Conservation (phyloP, 257 asterid species). For the Agastache rugosa region DNA sequence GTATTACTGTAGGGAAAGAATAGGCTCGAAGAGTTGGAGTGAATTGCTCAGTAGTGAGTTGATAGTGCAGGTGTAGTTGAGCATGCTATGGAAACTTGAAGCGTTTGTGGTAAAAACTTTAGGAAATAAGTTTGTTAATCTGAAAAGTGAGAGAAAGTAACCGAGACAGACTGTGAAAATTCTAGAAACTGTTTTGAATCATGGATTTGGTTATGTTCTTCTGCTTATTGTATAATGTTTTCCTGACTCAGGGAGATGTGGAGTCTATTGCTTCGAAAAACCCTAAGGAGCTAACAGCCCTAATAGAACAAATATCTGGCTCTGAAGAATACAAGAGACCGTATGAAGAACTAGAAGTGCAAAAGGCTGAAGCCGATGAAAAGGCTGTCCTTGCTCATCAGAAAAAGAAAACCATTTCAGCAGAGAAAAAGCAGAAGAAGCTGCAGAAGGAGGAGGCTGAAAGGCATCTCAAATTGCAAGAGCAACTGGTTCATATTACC, state of each 20-base stretch:
- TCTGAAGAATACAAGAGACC: slow-evolving; percentile 86
- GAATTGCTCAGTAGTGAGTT: slow-evolving; percentile 24
- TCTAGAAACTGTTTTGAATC: slow-evolving; percentile 11
- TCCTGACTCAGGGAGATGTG: slow-evolving; percentile 82
- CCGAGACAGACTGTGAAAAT: background rate
- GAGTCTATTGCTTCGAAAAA: slow-evolving; percentile 96
- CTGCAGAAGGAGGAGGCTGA: slow-evolving; percentile 98
- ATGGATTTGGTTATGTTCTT: slow-evolving; percentile 25
- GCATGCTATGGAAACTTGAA: slow-evolving; percentile 3
- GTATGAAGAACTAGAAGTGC: slow-evolving; percentile 85
- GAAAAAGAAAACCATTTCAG: slow-evolving; percentile 79
- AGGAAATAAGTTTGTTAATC: slow-evolving; percentile 13
- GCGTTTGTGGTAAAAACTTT: background rate
- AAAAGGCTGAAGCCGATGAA: slow-evolving; percentile 89
- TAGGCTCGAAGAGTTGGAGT: slow-evolving; percentile 7
- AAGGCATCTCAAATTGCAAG: slow-evolving; percentile 88
- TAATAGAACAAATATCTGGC: slow-evolving; percentile 94
- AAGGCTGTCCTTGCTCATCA: slow-evolving; percentile 93
- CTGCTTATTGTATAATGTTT: slow-evolving; percentile 8
- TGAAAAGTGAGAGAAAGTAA: slow-evolving; percentile 5
- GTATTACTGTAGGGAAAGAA: background rate
- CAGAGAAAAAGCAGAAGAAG: slow-evolving; percentile 92
- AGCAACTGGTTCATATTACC: slow-evolving; percentile 64
- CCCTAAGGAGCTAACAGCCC: slow-evolving; percentile 88
- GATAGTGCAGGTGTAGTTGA: slow-evolving; percentile 8